These are phyloP conservation scores for Trichomonascus vanleenenianus DNA, from an alignment of 805 yeast genomes.

Conservation along the genomic window DNA sequence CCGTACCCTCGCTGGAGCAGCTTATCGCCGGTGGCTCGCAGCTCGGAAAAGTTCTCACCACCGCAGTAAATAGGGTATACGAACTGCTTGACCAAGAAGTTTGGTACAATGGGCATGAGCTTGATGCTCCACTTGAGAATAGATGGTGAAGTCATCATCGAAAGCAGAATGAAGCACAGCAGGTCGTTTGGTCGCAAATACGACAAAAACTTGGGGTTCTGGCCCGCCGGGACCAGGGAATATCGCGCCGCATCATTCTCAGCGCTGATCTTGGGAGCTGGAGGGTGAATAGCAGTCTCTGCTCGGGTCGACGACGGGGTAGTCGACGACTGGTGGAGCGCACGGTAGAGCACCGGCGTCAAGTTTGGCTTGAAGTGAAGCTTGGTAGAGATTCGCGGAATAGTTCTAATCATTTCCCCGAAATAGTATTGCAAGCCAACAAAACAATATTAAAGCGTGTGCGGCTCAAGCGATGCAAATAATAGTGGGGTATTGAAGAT, in stretches of 20 bases:
- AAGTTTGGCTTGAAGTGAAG: too few species aligned
- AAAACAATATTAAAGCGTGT: too few species aligned
- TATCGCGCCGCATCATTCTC: neutral
- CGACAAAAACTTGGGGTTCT: constrained; percentile 18
- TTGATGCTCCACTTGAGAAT: constrained; percentile 26
- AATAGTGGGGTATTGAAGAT: too few species aligned
- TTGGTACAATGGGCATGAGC: constrained; percentile 42
- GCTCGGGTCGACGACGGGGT: too few species aligned
- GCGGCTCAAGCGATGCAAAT: too few species aligned
- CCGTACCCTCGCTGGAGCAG: constrained; percentile 69
- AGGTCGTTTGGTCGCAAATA: constrained; percentile 17
- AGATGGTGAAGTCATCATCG: constrained; percentile 27
- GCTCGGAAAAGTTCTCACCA: constrained; percentile 70
- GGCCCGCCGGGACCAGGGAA: neutral
- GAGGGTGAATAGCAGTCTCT: too few species aligned
- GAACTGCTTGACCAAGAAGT: constrained; percentile 56
- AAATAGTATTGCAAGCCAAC: too few species aligned
- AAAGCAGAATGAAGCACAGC: constrained; percentile 24
- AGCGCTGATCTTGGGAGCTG: too few species aligned
- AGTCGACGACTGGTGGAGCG: too few species aligned
- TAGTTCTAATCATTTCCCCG: too few species aligned
- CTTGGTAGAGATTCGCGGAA: too few species aligned
- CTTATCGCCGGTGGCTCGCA: constrained; percentile 59
- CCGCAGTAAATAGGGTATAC: constrained; percentile 87
- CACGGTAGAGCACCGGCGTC: too few species aligned